A percentile compares a stretch with the other conserved stretches of the same genome.
These are phyloP conservation scores for Nakazawaea ishiwadae DNA, from an alignment of 805 yeast species.

Conservation along the genomic window DNA sequence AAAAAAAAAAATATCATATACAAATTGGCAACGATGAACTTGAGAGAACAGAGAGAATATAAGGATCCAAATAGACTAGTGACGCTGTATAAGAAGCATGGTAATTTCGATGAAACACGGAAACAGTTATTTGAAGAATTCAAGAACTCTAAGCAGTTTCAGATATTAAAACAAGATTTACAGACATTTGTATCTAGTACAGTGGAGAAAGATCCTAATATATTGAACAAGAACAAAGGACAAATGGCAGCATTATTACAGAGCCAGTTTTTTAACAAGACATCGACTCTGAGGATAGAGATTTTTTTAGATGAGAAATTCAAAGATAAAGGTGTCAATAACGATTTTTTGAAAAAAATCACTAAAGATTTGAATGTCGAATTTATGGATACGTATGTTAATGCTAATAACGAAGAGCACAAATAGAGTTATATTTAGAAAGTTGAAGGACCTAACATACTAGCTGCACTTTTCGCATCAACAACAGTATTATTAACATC, in stretches of 20 bases:
- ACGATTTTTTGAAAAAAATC: slow-evolving; percentile 7
- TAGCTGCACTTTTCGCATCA: slow-evolving; percentile 83
- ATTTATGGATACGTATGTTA: slow-evolving; percentile 1
- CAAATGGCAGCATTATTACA: slow-evolving; percentile 41
- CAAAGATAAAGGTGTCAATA: background rate
- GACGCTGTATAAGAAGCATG: slow-evolving; percentile 35
- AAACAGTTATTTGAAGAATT: slow-evolving; percentile 33
- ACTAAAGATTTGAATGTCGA: slow-evolving; percentile 9
- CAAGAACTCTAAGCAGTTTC: slow-evolving; percentile 35
- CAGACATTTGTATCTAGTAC: slow-evolving; percentile 35
- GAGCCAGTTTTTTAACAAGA: slow-evolving; percentile 31
- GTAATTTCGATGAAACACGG: slow-evolving; percentile 36
- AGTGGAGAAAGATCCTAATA: slow-evolving; percentile 36
- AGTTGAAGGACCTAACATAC: slow-evolving; percentile 70
- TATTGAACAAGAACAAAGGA: slow-evolving; percentile 35
- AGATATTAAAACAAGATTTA: slow-evolving; percentile 34
- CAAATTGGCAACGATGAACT: background rate
- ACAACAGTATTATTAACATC: slow-evolving; percentile 36
- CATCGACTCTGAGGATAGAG: slow-evolving; percentile 9
- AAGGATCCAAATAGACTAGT: slow-evolving; percentile 34
- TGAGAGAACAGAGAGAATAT: slow-evolving; percentile 5
- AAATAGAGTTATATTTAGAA: slow-evolving; percentile 31
- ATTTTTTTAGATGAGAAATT: slow-evolving; percentile 9
- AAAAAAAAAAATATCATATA: too few relatives aligned
- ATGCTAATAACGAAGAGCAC: background rate